These are phyloP conservation scores for Paecilomyces variotii DNA, from an alignment of 2,329 filamentous ascomycete species.

Conservation along the genomic window DNA sequence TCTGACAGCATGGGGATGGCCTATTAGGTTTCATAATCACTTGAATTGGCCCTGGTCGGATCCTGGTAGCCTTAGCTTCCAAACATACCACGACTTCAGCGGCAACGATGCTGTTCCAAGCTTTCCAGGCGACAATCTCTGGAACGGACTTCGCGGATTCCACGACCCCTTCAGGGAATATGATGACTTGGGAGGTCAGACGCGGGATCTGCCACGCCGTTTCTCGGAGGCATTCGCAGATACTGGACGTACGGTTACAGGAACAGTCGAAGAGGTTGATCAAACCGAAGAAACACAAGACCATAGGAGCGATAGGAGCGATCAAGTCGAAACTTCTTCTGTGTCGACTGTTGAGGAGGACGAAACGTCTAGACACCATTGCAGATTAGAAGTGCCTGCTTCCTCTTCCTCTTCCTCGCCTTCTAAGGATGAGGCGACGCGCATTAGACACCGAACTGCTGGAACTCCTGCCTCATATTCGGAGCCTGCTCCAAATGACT, in stretches of 20 bases:
- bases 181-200: neutral
- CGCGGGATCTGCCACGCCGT: neutral
- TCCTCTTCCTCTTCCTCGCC: neutral
- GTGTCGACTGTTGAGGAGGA: neutral
- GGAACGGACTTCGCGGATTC: neutral
- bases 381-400: neutral
- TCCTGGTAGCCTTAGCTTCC: neutral
- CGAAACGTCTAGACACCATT: neutral
- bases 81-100: neutral
- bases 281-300: neutral
- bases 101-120: neutral
- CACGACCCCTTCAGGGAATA: neutral
- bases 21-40: neutral
- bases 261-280: neutral
- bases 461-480: neutral
- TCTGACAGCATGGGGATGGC: neutral
- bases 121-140: neutral
- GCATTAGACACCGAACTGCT: neutral
- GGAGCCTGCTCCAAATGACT: neutral
- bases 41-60: neutral
- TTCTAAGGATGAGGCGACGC: neutral
- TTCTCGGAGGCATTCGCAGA: neutral
- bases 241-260: neutral
- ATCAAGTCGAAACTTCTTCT: neutral
- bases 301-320: neutral